These are phyloP conservation scores for Trypanosoma brucei DNA, from an alignment of 208 protist genomes.

Conservation along the genomic window DNA sequence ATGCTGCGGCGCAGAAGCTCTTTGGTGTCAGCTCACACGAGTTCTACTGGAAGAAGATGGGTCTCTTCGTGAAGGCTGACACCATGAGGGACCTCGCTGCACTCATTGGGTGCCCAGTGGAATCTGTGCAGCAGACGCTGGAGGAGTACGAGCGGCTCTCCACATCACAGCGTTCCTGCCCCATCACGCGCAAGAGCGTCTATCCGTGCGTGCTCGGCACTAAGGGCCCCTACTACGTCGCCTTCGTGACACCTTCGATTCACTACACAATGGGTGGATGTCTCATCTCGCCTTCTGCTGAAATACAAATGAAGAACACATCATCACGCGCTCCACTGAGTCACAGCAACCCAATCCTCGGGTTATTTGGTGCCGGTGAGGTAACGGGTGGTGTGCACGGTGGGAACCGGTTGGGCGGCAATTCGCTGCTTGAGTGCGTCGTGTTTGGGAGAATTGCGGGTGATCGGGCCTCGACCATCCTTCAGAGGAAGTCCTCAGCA, in stretches of 20 bases:
- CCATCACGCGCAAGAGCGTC: conserved; percentile 72
- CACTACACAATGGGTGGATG: conserved; percentile 98
- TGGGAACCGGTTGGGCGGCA: conserved; percentile 94
- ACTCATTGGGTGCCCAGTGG: conserved; percentile 51
- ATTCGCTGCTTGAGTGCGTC: conserved; percentile 95
- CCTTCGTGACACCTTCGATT: conserved; percentile 90
- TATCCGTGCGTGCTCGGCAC: conserved; percentile 67
- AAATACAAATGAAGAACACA: conserved; percentile 58
- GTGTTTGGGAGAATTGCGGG: conserved; percentile 92
- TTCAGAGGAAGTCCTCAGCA: conserved; percentile 35
- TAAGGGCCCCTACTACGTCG: conserved; percentile 76
- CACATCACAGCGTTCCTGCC: conserved; percentile 31
- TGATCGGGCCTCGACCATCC: conserved; percentile 49
- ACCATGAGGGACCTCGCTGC: conserved; percentile 43
- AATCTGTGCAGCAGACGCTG: conserved; percentile 39
- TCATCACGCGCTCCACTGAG: conserved; percentile 24
- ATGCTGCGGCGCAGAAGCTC: conserved; percentile 53
- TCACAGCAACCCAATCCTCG: conserved; percentile 66
- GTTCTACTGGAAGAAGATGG: conserved; percentile 76
- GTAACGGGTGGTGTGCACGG: conserved; percentile 97
- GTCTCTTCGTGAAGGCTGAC: conserved; percentile 53
- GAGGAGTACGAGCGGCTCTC: conserved; percentile 47
- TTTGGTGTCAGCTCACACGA: conserved; percentile 73
- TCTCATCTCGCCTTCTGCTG: conserved; percentile 76
- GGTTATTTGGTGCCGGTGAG: conserved; percentile 94